Base-by-base conservation (phyloP, 352 stramenopile species). In the Phytophthora pluvialis region DNA sequence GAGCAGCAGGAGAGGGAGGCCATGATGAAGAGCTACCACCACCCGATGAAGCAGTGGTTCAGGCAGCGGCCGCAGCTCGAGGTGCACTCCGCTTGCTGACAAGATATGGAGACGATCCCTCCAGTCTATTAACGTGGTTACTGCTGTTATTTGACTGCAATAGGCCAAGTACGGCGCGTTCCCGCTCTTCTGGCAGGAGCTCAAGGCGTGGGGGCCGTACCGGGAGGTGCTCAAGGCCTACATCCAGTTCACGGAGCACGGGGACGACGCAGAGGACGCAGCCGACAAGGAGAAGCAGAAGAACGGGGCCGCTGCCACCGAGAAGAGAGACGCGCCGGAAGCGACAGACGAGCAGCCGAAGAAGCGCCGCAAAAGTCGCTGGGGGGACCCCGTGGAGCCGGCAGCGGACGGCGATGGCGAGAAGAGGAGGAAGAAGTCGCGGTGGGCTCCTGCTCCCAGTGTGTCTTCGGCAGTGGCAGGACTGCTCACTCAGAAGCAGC, bases 181-280 rank as follows among this genome's bases (percentile, higher is more conserved):
- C 77, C 96, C 95, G 35, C 64, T 92, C 15, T 97, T 99, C 63
- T 98, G 95, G 95, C 94, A 98, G 73, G 95, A 98, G 72, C 80
- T 98, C 25, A 89, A 98, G 65, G 93, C 83, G 43, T 98, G 96
- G 96, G 66, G 72, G 36, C 91, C 90, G 56, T 98, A 97, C 73
- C 96, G 94, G 28, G 89, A 97, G 51, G 87, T 97, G 35, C 76
- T 97, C 9, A 95, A 97, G 65, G 72, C 85, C 57, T 99, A 94
- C 69, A 79, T 99, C 53, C 86, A 81, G 49, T 85, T 88, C 49
- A 95, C 76, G 26, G 80, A 93, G 59, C 57, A 83, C 56, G 57
- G 58, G 35, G 61, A 76, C 12, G 60, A 76, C 44, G 48, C 46
- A 13, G 25, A 64, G 25, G 31, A 43, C 26, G 6, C 12, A 60